These are phyloP conservation scores for Jamesozyma piceae DNA, from an alignment of 805 yeast genomes.

Conservation along the genomic window DNA sequence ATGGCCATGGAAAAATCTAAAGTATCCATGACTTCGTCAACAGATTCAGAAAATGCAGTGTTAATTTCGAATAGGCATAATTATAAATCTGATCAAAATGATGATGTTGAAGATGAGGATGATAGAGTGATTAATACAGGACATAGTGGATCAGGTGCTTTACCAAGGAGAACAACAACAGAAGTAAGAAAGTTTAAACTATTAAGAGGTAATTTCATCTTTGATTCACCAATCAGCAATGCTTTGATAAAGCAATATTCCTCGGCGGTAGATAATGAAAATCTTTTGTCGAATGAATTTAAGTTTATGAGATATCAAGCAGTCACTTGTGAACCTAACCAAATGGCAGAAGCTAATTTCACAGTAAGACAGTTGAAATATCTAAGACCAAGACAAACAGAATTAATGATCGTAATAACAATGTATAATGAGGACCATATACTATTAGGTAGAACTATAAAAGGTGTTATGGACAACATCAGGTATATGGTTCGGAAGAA, in stretches of 20 bases:
- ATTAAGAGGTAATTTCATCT: constrained; percentile 64
- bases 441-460: constrained; percentile 71
- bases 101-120: constrained; percentile 3
- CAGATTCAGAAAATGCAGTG: constrained; percentile 7
- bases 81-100: constrained; percentile 1
- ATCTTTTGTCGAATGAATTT: constrained; percentile 42
- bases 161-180: constrained; percentile 17
- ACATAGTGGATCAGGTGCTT: not conserved
- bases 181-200: constrained; percentile 26
- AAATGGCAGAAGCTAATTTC: constrained; percentile 52
- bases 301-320: constrained; percentile 88
- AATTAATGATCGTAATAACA: constrained; percentile 75
- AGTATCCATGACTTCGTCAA: constrained; percentile 9
- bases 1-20: constrained; percentile 6
- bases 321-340: constrained; percentile 82
- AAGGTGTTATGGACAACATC: constrained; percentile 85
- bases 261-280: constrained; percentile 35
- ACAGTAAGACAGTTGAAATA: constrained; percentile 79
- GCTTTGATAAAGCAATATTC: constrained; percentile 46
- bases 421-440: constrained; percentile 86
- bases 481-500: constrained; percentile 58
- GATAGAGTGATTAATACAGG: constrained; percentile 1
- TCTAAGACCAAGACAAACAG: constrained; percentile 70
- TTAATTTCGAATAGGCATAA: not conserved
- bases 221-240: constrained; percentile 83